A percentile compares a stretch with the other conserved stretches of the same genome.
phyloP scores from a whole-genome alignment of 176 grass and related monocot genomes.

The Cenchrus americanus region DNA sequence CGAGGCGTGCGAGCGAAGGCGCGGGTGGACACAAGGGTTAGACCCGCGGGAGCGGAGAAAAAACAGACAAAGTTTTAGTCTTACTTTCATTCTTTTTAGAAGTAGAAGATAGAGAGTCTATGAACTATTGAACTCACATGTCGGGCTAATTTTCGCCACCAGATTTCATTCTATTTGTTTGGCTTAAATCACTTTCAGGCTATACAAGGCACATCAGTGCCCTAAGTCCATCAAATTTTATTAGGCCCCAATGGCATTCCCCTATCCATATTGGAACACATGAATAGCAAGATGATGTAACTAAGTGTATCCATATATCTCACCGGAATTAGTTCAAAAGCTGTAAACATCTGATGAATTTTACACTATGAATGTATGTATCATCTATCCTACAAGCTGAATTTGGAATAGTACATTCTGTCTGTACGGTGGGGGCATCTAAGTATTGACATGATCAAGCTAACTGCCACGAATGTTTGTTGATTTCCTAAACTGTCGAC shows the following conservation, averaged over 20 bases:
- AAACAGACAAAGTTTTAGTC: too few species aligned
- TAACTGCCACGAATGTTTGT: conserved; percentile 35
- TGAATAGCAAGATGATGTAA: background rate
- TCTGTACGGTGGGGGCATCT: conserved; percentile 35
- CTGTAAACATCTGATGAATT: conserved; percentile 29
- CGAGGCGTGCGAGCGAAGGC: too few species aligned
- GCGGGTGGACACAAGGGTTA: too few species aligned
- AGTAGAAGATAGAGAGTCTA: too few species aligned
- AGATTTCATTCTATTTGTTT: background rate
- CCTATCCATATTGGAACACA: background rate
- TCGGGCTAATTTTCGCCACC: background rate
- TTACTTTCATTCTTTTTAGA: too few species aligned
- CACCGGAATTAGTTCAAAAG: background rate
- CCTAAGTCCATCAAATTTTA: background rate
- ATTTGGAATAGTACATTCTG: conserved; percentile 29
- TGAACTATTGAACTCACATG: background rate
- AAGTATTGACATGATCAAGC: conserved; percentile 46
- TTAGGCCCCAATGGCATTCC: background rate
- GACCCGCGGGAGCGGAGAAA: too few species aligned
- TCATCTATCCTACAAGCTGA: conserved; percentile 41
- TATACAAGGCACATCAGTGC: background rate
- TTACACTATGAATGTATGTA: conserved; percentile 48
- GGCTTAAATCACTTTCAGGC: background rate
- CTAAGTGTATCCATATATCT: background rate
- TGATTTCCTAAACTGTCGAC: conserved; percentile 32